Conservation (phyloP, 495 filamentous ascomycete genomes). For the Podospora didyma region DNA sequence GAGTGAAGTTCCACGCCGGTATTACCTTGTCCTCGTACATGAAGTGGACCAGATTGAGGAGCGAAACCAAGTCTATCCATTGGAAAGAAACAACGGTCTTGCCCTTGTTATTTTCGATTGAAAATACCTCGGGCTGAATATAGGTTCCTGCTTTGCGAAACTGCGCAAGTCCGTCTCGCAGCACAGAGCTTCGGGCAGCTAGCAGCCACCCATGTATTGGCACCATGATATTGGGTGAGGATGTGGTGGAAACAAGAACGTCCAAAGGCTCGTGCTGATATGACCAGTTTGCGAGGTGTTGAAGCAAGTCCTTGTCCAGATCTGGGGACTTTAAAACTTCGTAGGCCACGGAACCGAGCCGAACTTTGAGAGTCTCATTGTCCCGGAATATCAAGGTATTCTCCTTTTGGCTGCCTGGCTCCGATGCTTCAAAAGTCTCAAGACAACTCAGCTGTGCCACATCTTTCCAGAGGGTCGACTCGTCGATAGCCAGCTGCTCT, state of each 20-base stretch:
- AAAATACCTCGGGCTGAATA: constrained; percentile 50
- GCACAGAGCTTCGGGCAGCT: constrained; percentile 62
- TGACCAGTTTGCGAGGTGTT: constrained; percentile 35
- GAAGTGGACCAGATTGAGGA: constrained; percentile 76
- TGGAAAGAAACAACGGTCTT: constrained; percentile 54
- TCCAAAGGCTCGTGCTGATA: constrained; percentile 38
- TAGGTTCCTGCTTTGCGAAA: constrained; percentile 39
- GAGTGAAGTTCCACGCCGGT: constrained; percentile 78
- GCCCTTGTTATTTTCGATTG: constrained; percentile 50
- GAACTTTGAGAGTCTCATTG: constrained; percentile 22
- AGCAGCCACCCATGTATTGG: constrained; percentile 84
- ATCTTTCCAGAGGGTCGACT: constrained; percentile 68
- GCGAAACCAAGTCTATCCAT: constrained; percentile 65
- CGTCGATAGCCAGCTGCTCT: constrained; percentile 63
- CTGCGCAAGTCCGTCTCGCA: constrained; percentile 58
- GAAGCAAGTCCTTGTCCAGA: constrained; percentile 51
- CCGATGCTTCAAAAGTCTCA: constrained; percentile 34
- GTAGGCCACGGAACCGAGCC: constrained; percentile 35
- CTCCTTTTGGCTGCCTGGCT: constrained; percentile 24
- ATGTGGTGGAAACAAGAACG: constrained; percentile 48
- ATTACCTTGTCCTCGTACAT: constrained; percentile 76
- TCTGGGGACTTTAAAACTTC: constrained; percentile 52
- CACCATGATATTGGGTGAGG: constrained; percentile 59
- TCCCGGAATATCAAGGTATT: constrained; percentile 33
- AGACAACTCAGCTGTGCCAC: constrained; percentile 66